A percentile compares a stretch with the other conserved stretches of the same genome.
Conservation (phyloP, 306 rosid genomes). For the Fagus sylvatica region DNA sequence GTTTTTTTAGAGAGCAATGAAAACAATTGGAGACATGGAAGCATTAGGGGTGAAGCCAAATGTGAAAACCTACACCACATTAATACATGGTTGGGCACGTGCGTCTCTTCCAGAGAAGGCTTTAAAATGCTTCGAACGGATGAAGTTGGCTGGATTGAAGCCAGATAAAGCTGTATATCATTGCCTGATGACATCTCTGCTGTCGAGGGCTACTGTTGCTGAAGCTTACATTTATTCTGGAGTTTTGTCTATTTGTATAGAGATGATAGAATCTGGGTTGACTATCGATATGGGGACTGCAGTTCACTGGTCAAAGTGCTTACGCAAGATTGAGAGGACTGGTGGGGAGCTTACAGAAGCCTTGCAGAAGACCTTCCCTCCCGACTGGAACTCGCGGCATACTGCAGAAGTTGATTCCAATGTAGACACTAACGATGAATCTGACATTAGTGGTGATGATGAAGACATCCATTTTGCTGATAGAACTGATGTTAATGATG, state of each 20-base stretch:
- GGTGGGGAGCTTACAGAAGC: slow-evolving; percentile 93
- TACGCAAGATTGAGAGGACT: slow-evolving; percentile 73
- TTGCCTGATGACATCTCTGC: slow-evolving; percentile 90
- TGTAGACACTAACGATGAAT: slow-evolving; percentile 38
- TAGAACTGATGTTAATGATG: slow-evolving; percentile 3
- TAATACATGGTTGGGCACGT: slow-evolving; percentile 95
- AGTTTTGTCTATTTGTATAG: slow-evolving; percentile 62
- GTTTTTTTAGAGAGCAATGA: slow-evolving; percentile 66
- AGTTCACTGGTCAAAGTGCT: slow-evolving; percentile 88
- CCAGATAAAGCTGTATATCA: slow-evolving; percentile 96
- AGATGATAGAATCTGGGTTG: slow-evolving; percentile 77
- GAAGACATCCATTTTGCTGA: slow-evolving; percentile 29
- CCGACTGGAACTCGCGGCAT: slow-evolving; percentile 76
- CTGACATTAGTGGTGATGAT: slow-evolving; percentile 12
- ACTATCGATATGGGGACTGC: slow-evolving; percentile 98
- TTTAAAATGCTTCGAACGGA: slow-evolving; percentile 71
- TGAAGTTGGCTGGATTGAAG: slow-evolving; percentile 77
- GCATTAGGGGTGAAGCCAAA: slow-evolving; percentile 79
- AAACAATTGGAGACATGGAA: slow-evolving; percentile 72
- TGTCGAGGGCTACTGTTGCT: slow-evolving; percentile 84
- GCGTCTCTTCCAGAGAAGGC: slow-evolving; percentile 96
- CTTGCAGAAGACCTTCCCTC: slow-evolving; percentile 90
- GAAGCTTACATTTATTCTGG: slow-evolving; percentile 69
- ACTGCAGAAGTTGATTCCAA: slow-evolving; percentile 33
- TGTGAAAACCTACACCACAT: slow-evolving; percentile 81